Percentiles rank a stretch among this genome's conserved stretches.
Conservation (phyloP, 169 alveolate genomes). For the Besnoitia besnoiti region DNA sequence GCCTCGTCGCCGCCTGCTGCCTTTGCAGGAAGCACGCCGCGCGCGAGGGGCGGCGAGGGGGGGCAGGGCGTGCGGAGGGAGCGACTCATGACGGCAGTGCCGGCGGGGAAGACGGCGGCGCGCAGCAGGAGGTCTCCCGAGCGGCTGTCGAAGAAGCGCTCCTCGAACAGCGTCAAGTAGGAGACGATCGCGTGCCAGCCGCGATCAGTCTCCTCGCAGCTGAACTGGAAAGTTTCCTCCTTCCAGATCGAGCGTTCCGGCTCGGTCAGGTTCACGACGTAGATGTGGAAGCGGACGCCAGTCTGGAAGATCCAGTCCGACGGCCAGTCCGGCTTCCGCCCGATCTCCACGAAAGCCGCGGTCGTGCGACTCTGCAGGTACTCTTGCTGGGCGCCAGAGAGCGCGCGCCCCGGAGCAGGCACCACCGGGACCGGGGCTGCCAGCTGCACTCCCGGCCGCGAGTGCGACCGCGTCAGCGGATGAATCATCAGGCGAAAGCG, state of each 20-base stretch:
- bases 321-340: constrained; percentile 47
- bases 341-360: constrained; percentile 57
- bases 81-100: constrained; percentile 30
- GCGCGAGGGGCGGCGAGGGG: constrained; percentile 42
- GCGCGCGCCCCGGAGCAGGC: neutral
- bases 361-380: constrained; percentile 13
- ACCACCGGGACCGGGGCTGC: neutral
- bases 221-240: constrained; percentile 79
- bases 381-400: constrained; percentile 7
- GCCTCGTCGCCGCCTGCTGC: neutral
- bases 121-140: constrained; percentile 39
- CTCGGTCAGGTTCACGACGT: constrained; percentile 34
- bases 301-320: constrained; percentile 53
- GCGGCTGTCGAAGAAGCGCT: constrained; percentile 26
- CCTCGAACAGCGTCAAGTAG: constrained; percentile 26
- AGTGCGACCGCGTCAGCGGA: constrained; percentile 42
- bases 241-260: constrained; percentile 9
- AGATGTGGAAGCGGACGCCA: constrained; percentile 48
- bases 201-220: constrained; percentile 80
- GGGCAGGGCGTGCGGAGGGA: constrained; percentile 56
- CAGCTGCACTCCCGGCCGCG: neutral
- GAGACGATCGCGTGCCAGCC: constrained; percentile 84
- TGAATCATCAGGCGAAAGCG: constrained; percentile 62
- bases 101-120: constrained; percentile 45
- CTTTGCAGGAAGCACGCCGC: too few relatives aligned